These are phyloP conservation scores for Trichoderma polysporum DNA, from an alignment of 2,329 filamentous ascomycete genomes.

Conservation along the genomic window DNA sequence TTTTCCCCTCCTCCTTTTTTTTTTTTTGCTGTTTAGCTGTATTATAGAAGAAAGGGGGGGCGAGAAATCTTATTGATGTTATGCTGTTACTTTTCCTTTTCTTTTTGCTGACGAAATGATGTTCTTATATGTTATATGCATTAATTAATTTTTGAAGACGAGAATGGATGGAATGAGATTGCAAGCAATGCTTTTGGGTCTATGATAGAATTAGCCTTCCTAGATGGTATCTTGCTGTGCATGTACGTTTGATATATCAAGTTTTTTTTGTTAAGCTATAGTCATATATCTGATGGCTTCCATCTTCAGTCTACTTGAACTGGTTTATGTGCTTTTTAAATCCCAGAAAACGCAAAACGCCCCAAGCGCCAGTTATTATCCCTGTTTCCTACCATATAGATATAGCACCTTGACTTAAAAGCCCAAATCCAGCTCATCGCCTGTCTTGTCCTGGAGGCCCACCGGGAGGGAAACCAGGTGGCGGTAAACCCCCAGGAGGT, in stretches of 20 bases:
- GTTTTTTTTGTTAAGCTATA: not conserved
- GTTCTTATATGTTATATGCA: not conserved
- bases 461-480: slow-evolving; percentile 37
- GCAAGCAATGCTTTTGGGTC: not conserved
- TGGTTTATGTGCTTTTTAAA: not conserved
- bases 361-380: slow-evolving; percentile 30
- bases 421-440: slow-evolving; percentile 30
- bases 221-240: not conserved
- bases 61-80: not conserved
- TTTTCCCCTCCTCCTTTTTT: slow-evolving; percentile 13
- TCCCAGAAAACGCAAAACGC: slow-evolving; percentile 30
- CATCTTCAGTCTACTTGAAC: slow-evolving; percentile 1
- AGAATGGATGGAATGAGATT: not conserved
- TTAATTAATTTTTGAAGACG: not conserved
- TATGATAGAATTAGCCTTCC: not conserved
- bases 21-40: slow-evolving; percentile 18
- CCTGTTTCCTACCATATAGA: not conserved
- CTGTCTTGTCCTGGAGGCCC: slow-evolving; percentile 42
- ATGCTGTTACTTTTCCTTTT: not conserved
- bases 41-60: slow-evolving; percentile 21
- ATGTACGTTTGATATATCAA: not conserved
- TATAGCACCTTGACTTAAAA: not conserved
- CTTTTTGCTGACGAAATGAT: not conserved
- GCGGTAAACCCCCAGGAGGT: slow-evolving; percentile 35
- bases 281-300: not conserved